These are phyloP conservation scores for Arachis stenosperma DNA, from an alignment of 306 rosid genomes.

Conservation along the genomic window DNA sequence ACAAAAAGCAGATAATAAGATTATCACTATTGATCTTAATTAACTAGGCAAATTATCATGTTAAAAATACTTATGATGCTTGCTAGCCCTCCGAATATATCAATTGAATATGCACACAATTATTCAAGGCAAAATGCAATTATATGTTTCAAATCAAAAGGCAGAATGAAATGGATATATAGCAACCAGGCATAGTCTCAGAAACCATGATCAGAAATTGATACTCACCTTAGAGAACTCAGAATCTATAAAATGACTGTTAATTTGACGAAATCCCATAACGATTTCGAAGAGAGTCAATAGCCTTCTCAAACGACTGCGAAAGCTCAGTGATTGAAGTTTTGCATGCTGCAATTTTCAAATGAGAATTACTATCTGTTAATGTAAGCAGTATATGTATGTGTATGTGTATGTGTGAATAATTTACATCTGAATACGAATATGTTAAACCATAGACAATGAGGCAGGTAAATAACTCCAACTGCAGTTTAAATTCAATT, in stretches of 20 bases:
- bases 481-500: background rate
- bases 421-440: background rate
- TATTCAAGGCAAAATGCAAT: conserved; percentile 9
- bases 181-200: conserved; percentile 2
- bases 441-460: background rate
- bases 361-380: conserved; percentile 23
- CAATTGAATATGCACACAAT: conserved; percentile 22
- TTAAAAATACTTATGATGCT: conserved; percentile 2
- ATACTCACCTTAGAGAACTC: conserved; percentile 43
- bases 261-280: conserved; percentile 66
- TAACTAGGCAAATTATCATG: background rate
- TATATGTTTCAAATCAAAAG: background rate
- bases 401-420: background rate
- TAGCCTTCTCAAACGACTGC: conserved; percentile 71
- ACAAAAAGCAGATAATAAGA: background rate
- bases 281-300: conserved; percentile 66
- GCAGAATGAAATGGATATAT: background rate
- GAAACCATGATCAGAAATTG: conserved; percentile 16
- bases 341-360: conserved; percentile 67
- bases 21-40: conserved; percentile 2
- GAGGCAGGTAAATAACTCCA: conserved; percentile 9
- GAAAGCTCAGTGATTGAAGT: conserved; percentile 69
- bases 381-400: conserved; percentile 1
- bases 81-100: conserved; percentile 25
- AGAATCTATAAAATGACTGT: conserved; percentile 32